Percentiles rank a stretch among this genome's conserved stretches.
Conservation (phyloP, 2,329 filamentous ascomycete species). For the Byssochlamys sp. region DNA sequence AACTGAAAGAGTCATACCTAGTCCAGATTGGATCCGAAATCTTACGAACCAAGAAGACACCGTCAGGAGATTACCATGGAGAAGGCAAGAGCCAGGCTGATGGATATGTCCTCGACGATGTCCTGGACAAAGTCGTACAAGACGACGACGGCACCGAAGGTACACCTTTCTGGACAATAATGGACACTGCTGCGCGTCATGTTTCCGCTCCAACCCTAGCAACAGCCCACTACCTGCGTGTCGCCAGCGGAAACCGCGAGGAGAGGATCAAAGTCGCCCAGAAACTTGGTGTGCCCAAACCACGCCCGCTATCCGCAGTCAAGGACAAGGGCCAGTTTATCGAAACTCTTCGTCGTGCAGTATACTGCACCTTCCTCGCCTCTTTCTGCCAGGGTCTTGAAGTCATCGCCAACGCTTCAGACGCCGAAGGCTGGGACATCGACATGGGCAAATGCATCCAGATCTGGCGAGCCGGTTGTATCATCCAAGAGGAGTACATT, state of each 20-base stretch:
- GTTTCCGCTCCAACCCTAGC: conserved; percentile 57
- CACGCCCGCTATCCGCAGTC: conserved; percentile 21
- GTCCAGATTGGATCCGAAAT: conserved; percentile 55
- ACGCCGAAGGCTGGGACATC: conserved; percentile 49
- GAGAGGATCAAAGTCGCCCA: conserved; percentile 46
- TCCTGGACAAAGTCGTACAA: conserved; percentile 63
- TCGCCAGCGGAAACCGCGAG: conserved; percentile 53
- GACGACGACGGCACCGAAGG: conserved; percentile 58
- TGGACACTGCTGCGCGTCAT: conserved; percentile 53
- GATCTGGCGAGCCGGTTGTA: conserved; percentile 62
- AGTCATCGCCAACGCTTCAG: conserved; percentile 51
- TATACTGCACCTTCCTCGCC: conserved; percentile 52
- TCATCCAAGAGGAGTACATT: conserved; percentile 60
- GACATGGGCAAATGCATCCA: conserved; percentile 33
- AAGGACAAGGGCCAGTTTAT: conserved; percentile 39
- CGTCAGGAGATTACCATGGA: conserved; percentile 22
- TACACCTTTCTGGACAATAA: conserved; percentile 57
- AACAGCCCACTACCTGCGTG: conserved; percentile 52
- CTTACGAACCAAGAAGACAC: conserved; percentile 42
- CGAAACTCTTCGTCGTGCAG: conserved; percentile 50
- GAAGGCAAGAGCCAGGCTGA: conserved; percentile 25
- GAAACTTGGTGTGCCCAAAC: conserved; percentile 36
- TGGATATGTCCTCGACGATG: conserved; percentile 48
- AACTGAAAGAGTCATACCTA: conserved; percentile 53
- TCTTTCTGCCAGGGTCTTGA: conserved; percentile 59